Conservation (phyloP, 345 rosid species). For the Eucalyptus shirleyi region DNA sequence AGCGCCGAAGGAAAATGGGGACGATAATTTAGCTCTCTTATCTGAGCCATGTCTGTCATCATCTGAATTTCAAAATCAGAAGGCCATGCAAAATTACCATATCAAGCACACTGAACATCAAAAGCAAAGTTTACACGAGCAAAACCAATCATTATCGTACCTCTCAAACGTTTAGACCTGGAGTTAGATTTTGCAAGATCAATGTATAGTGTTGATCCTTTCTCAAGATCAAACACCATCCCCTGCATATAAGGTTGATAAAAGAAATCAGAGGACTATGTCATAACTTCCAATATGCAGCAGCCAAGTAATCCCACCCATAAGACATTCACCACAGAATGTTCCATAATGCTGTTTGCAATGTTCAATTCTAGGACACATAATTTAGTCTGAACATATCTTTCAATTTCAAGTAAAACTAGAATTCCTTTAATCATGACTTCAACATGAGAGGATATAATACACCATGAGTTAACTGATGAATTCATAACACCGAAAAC, state of each 20-base stretch:
- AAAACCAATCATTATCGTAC: background rate
- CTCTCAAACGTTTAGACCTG: conserved; percentile 75
- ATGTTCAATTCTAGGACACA: background rate
- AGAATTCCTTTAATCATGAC: background rate
- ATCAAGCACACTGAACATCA: background rate
- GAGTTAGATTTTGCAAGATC: conserved; percentile 93
- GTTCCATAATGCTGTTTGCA: background rate
- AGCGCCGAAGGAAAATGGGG: conserved; percentile 10
- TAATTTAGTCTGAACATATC: background rate
- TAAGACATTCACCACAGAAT: background rate
- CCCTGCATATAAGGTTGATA: conserved; percentile 35
- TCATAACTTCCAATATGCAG: background rate
- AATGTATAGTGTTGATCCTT: conserved; percentile 61
- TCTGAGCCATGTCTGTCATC: conserved; percentile 44
- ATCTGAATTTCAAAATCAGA: conserved; percentile 19
- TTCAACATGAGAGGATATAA: background rate
- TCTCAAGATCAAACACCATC: conserved; percentile 87
- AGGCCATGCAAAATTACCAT: background rate
- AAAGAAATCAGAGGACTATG: background rate
- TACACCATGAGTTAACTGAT: background rate
- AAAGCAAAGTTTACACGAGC: background rate
- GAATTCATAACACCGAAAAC: background rate
- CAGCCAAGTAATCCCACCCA: background rate
- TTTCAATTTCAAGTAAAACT: background rate
- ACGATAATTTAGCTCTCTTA: conserved; percentile 40